phyloP scores from a whole-genome alignment of 768 basidiomycete genomes.

The Lentinula detonsa region DNA sequence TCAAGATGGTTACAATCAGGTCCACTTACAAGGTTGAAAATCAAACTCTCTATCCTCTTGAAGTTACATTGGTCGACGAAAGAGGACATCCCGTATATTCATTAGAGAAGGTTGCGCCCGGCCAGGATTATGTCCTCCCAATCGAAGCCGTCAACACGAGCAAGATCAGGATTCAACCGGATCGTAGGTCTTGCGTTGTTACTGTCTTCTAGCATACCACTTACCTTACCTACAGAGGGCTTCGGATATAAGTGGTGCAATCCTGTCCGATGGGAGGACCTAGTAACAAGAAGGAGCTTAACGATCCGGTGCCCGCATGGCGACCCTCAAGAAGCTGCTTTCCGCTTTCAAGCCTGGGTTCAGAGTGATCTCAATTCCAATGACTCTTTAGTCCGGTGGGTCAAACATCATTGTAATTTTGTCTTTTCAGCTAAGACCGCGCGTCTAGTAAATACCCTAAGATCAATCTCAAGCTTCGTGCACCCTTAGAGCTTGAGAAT shows the following conservation, averaged over 20 bases:
- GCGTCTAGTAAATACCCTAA: constrained; percentile 70
- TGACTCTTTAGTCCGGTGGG: constrained; percentile 46
- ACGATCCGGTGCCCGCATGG: constrained; percentile 83
- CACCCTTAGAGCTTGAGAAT: constrained; percentile 95
- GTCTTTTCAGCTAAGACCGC: constrained; percentile 1
- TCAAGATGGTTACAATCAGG: constrained; percentile 90
- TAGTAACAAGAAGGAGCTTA: constrained; percentile 61
- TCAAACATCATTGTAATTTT: not conserved
- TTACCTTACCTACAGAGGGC: constrained; percentile 54
- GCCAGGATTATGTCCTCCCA: constrained; percentile 83
- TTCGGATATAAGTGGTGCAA: constrained; percentile 95
- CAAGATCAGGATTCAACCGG: constrained; percentile 82
- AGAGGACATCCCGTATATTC: constrained; percentile 76
- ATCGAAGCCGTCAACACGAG: constrained; percentile 83
- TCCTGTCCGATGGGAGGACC: constrained; percentile 85
- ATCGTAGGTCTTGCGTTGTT: constrained; percentile 57
- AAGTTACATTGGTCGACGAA: constrained; percentile 85
- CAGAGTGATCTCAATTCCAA: constrained; percentile 49
- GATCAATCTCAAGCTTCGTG: constrained; percentile 79
- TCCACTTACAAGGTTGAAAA: constrained; percentile 93
- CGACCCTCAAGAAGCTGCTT: constrained; percentile 78
- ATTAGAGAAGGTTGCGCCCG: constrained; percentile 86
- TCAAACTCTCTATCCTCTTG: constrained; percentile 84
- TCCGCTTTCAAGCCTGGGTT: constrained; percentile 91
- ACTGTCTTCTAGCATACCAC: not conserved